Evolutionary conservation across 2,329 filamentous ascomycete species (phyloP), one percentile per base, ranked within the genome.

Genomic region (Apiospora hydei): DNA sequence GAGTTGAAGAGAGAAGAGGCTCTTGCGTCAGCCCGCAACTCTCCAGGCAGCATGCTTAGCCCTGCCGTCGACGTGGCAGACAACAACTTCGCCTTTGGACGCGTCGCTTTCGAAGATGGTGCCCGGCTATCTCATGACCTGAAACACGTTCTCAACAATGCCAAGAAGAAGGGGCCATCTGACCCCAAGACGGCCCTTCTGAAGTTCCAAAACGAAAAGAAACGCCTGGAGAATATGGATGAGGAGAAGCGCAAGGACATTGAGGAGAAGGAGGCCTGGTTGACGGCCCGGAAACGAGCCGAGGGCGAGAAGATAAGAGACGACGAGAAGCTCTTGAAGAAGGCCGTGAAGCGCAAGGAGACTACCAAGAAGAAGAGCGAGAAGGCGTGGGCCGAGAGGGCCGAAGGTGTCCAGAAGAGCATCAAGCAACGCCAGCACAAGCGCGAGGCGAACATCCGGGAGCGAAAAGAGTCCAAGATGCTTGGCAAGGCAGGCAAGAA

Each of bases 291-390:
- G 83, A 94, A 94, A 83, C 91, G 93, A 34, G 94, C 93, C 1
- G 94, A 97, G 81, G 96, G 96, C 68, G 95, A 98, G 80, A 93
- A 94, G 80, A 92, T 98, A 46, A 91, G 89, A 73, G 95, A 98
- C 79, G 94, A 98, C 81, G 94, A 94, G 74, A 90, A 89, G 66
- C 84, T 98, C 71, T 88, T 99, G 41, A 98, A 98, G 87, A 98
- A 98, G 87, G 93, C 95, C 0, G 86, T 98, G 76, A 98, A 98
- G 88, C 91, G 96, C 76, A 97, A 98, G 85, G 94, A 98, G 78
- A 90, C 92, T 76, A 86, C 89, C 70, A 98, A 98, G 90, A 92
- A 92, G 83, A 97, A 96, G 90, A 97, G 94, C 80, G 94, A 94
- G 81, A 92, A 93, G 80, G 94, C 96, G 79, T 98, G 96, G 94